Evolutionary conservation across 768 basidiomycete genomes (phyloP).

Genomic region (Boletellus ananiceps): DNA sequence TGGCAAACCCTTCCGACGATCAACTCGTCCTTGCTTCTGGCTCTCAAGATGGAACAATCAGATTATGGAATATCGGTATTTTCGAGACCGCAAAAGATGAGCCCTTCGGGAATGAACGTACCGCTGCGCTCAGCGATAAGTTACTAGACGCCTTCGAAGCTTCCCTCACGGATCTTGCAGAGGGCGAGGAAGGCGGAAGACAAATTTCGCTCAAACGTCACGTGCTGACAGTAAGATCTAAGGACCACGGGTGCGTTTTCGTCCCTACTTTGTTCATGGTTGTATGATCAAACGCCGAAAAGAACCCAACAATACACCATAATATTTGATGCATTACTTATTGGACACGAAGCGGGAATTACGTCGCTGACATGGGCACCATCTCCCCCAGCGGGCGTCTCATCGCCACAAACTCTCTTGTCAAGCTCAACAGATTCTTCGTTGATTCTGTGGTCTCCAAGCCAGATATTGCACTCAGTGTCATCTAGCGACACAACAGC

Average conservation of each 20-base stretch:
- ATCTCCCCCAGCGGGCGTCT: slow-evolving; percentile 17
- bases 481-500: slow-evolving; percentile 37
- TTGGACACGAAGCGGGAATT: slow-evolving; percentile 94
- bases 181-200: slow-evolving; percentile 72
- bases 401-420: slow-evolving; percentile 52
- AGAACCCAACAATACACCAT: slow-evolving; percentile 62
- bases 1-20: slow-evolving; percentile 18
- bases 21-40: slow-evolving; percentile 82
- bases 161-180: slow-evolving; percentile 64
- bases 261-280: slow-evolving; percentile 23
- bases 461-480: slow-evolving; percentile 38
- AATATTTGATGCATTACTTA: slow-evolving; percentile 87
- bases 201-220: slow-evolving; percentile 90
- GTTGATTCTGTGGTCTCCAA: slow-evolving; percentile 90
- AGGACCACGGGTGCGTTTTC: slow-evolving; percentile 16
- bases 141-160: slow-evolving; percentile 86
- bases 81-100: slow-evolving; percentile 26
- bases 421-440: slow-evolving; percentile 96
- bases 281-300: slow-evolving; percentile 3
- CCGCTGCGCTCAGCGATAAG: slow-evolving; percentile 52
- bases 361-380: slow-evolving; percentile 87
- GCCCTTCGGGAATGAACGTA: slow-evolving; percentile 17
- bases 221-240: slow-evolving; percentile 60
- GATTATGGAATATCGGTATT: slow-evolving; percentile 82
- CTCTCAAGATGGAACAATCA: slow-evolving; percentile 91